phyloP scores from a whole-genome alignment of 2,329 filamentous ascomycete genomes.

The Xylariaceae sp. region DNA sequence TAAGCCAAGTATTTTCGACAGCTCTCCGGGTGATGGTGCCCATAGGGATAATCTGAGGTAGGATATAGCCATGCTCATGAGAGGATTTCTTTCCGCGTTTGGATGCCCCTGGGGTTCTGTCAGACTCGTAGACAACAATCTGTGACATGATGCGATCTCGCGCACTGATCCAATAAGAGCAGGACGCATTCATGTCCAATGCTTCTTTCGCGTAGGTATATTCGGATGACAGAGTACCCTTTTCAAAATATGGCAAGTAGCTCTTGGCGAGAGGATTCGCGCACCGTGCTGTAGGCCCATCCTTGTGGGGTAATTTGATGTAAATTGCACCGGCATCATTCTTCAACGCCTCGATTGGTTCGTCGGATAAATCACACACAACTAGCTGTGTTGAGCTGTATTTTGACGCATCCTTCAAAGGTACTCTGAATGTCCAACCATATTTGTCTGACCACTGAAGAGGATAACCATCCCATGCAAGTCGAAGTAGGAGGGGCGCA shows the following conservation, averaged over 20 bases:
- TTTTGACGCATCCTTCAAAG: constrained; percentile 53
- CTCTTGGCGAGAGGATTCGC: constrained; percentile 85
- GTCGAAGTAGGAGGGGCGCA: constrained; percentile 75
- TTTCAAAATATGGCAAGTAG: constrained; percentile 88
- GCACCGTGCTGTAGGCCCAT: constrained; percentile 82
- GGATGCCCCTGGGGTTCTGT: constrained; percentile 37
- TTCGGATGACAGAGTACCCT: constrained; percentile 80
- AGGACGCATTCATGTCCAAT: constrained; percentile 96
- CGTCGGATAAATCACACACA: constrained; percentile 71
- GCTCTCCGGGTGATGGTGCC: constrained; percentile 91
- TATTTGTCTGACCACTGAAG: constrained; percentile 89
- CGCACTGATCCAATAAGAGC: constrained; percentile 98
- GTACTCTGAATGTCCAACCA: constrained; percentile 88
- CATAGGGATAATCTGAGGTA: constrained; percentile 97
- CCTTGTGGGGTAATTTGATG: constrained; percentile 95
- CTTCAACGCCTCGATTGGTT: constrained; percentile 61
- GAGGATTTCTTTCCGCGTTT: constrained; percentile 21
- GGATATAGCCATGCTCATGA: constrained; percentile 66
- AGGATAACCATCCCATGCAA: constrained; percentile 87
- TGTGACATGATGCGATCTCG: constrained; percentile 91
- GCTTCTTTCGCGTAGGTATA: constrained; percentile 90
- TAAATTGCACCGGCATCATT: constrained; percentile 66
- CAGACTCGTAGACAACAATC: constrained; percentile 82
- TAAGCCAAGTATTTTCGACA: constrained; percentile 98
- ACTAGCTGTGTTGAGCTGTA: constrained; percentile 71